Conservation (phyloP, 2,329 filamentous ascomycete genomes). For the Orbilia brochopaga region DNA sequence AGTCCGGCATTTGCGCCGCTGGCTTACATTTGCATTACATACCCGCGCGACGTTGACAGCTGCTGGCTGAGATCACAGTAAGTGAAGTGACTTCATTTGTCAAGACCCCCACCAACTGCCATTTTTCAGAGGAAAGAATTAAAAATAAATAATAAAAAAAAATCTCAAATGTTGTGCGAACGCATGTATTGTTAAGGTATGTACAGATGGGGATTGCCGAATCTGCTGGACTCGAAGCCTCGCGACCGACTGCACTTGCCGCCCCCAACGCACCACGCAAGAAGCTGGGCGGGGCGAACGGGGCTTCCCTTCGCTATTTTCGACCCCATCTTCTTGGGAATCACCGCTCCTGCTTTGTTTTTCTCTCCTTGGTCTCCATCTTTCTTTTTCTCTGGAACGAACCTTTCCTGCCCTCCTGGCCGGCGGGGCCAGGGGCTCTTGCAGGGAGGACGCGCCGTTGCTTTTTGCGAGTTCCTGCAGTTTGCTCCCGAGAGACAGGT, state of each 20-base stretch:
- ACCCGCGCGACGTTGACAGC: not conserved
- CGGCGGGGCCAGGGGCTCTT: slow-evolving; percentile 10
- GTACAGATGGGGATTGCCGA: too few species aligned
- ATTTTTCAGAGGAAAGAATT: too few species aligned
- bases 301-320: slow-evolving; percentile 10
- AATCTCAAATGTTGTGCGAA: too few species aligned
- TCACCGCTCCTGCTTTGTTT: slow-evolving; percentile 12
- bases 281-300: not conserved
- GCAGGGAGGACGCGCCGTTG: slow-evolving; percentile 24
- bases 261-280: not conserved
- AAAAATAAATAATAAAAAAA: too few species aligned
- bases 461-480: slow-evolving; percentile 27
- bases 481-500: slow-evolving; percentile 48
- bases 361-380: slow-evolving; percentile 1
- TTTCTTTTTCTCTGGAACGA: slow-evolving; percentile 14
- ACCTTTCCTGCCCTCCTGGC: slow-evolving; percentile 36
- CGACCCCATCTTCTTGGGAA: not conserved
- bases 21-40: not conserved
- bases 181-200: too few species aligned
- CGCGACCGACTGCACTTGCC: slow-evolving; percentile 1
- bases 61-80: not conserved
- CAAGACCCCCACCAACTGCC: too few species aligned
- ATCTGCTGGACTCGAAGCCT: not conserved
- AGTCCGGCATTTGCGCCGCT: slow-evolving; percentile 1
- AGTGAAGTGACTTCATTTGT: too few species aligned